Conservation (phyloP, 768 basidiomycete genomes). For the Leccinum variicolor region DNA sequence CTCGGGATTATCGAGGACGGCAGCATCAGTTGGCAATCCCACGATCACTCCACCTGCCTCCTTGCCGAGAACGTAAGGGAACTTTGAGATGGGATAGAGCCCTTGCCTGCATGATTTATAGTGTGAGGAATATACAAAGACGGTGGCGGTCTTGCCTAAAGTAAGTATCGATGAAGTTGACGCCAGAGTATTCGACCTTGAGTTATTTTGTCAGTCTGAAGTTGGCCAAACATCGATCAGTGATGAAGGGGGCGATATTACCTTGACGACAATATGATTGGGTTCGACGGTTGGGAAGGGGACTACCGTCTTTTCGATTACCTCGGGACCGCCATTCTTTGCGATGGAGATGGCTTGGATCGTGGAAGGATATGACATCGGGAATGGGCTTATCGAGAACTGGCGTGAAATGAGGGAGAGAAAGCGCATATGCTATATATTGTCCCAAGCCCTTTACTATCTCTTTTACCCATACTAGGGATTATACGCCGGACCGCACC, state of each 20-base stretch:
- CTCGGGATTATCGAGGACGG: slow-evolving; percentile 55
- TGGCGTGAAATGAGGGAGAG: slow-evolving; percentile 28
- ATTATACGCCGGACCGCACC: not conserved
- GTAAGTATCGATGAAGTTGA: slow-evolving; percentile 91
- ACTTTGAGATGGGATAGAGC: slow-evolving; percentile 53
- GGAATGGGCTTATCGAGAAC: slow-evolving; percentile 22
- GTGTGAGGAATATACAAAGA: not conserved
- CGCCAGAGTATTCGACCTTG: slow-evolving; percentile 70
- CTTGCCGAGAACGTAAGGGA: slow-evolving; percentile 70
- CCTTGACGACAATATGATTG: slow-evolving; percentile 53
- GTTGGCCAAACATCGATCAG: not conserved
- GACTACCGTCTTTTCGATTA: slow-evolving; percentile 61
- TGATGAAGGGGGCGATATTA: slow-evolving; percentile 1
- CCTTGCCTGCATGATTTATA: slow-evolving; percentile 43
- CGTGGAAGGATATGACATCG: slow-evolving; percentile 56
- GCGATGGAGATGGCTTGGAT: slow-evolving; percentile 72
- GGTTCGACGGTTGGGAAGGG: slow-evolving; percentile 64
- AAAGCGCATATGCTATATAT: slow-evolving; percentile 5
- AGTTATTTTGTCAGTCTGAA: not conserved
- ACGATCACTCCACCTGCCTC: slow-evolving; percentile 80
- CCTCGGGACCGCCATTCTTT: slow-evolving; percentile 73
- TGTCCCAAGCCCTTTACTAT: too few relatives aligned
- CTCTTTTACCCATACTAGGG: not conserved
- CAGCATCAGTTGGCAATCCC: slow-evolving; percentile 63
- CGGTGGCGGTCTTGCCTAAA: slow-evolving; percentile 48